Evolutionary conservation across 192 early-diverging fungal species (phyloP).

Genomic region (Backusella westeae): DNA sequence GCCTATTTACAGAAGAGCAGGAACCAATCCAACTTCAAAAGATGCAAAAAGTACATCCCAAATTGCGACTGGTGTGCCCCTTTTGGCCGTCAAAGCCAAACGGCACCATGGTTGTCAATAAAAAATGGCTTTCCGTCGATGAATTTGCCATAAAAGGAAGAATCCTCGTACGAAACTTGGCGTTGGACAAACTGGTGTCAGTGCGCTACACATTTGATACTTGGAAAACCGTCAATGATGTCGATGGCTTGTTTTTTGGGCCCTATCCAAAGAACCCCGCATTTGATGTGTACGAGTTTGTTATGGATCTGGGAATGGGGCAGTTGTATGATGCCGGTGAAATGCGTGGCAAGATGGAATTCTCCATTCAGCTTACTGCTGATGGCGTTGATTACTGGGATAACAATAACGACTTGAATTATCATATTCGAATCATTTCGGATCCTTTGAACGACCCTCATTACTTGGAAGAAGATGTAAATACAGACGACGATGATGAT

Average conservation of each 20-base stretch:
- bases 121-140: constrained; percentile 12
- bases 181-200: constrained; percentile 76
- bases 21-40: constrained; percentile 39
- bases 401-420: constrained; percentile 86
- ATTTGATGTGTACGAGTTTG: constrained; percentile 67
- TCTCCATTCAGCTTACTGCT: constrained; percentile 65
- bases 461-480: background rate
- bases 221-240: constrained; percentile 72
- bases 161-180: constrained; percentile 83
- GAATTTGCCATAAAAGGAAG: constrained; percentile 53
- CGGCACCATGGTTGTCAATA: background rate
- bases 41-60: background rate
- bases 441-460: constrained; percentile 3
- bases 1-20: constrained; percentile 66
- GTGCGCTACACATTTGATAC: constrained; percentile 80
- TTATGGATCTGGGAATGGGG: constrained; percentile 6
- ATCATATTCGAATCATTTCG: constrained; percentile 45
- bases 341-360: constrained; percentile 49
- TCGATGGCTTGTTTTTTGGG: constrained; percentile 57
- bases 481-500: background rate
- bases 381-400: constrained; percentile 74
- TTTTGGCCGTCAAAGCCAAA: background rate
- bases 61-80: background rate
- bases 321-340: constrained; percentile 6
- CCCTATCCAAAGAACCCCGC: constrained; percentile 38